Base-by-base conservation (phyloP, 768 basidiomycete genomes). In the Neoboletus magnificus region DNA sequence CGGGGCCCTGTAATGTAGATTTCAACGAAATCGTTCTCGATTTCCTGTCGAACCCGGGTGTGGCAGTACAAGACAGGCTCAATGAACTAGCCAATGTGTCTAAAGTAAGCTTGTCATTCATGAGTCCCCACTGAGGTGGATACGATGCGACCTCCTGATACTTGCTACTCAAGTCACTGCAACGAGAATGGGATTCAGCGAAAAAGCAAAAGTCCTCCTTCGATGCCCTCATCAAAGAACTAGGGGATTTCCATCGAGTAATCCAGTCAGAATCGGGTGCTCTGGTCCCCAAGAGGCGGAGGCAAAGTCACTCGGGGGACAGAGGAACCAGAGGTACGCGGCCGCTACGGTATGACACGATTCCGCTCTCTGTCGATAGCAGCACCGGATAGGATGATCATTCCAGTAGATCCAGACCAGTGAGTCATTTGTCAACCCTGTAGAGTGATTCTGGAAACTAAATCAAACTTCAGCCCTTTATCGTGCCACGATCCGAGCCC, bases 21-120 rank as follows among this genome's bases (percentile, higher is more conserved):
- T 65, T 65, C 49, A 60, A 54, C 16, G 60, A 65, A n/a, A 22
- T 62, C 11, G 29, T 65, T 48, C 63, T 65, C 6, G 55, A 62
- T 29, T 62, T 62, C 51, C 41, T 65, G 22, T 55, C 64, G 4
- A 39, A 62, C 12, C 48, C 51, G 6, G 23, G 48, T 22, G 57
- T 50, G 2, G 41, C 23, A 4, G 53, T 44, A 13, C 48, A 59
- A 43, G 60, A 59, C 43, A 59, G 40, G 33, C 44, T 65, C 27
- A 52, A 60, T 27, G 64, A 65, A 41, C 43, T 65, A 42, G 30
- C 20, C 10, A 53, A 41, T n/a, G 23, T 44, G 1, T 59, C 53
- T 1, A 57, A 54, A 23, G 64, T 65, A 39, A 18, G 60, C 25
- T 27, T 5, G 3, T 36, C 4, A 1, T 32, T 25, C 22, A n/a